A percentile compares a stretch with the other conserved stretches of the same genome.
phyloP scores from a whole-genome alignment of 495 filamentous ascomycete species.

The Chaetomium tenue region DNA sequence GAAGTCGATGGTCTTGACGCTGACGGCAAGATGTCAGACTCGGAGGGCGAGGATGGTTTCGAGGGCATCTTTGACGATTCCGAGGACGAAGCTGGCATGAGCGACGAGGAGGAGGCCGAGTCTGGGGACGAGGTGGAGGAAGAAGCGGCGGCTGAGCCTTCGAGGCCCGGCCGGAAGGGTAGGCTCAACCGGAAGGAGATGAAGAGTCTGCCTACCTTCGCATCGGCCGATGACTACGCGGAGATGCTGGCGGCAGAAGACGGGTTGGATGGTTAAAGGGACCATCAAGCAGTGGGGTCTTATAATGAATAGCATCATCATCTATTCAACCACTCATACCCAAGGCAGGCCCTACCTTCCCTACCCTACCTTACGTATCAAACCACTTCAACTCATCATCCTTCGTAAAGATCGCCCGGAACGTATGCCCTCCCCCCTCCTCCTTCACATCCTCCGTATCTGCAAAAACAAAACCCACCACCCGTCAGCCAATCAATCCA shows the following conservation, averaged over 20 bases:
- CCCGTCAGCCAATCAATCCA: no score
- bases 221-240: slow-evolving; percentile 89
- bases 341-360: background rate
- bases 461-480: background rate
- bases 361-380: slow-evolving; percentile 46
- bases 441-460: slow-evolving; percentile 38
- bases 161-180: slow-evolving; percentile 38
- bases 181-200: slow-evolving; percentile 76
- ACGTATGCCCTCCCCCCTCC: slow-evolving; percentile 44
- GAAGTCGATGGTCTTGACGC: slow-evolving; percentile 33
- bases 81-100: slow-evolving; percentile 47
- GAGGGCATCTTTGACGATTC: slow-evolving; percentile 46
- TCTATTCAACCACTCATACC: background rate
- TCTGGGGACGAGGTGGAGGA: slow-evolving; percentile 32
- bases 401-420: slow-evolving; percentile 53
- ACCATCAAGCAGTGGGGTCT: background rate
- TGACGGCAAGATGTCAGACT: slow-evolving; percentile 39
- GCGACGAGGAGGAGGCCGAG: slow-evolving; percentile 22
- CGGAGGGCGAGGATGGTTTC: slow-evolving; percentile 45
- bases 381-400: slow-evolving; percentile 57
- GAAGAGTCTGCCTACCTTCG: slow-evolving; percentile 86
- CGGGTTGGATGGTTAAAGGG: slow-evolving; percentile 37
- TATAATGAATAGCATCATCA: background rate
- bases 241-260: slow-evolving; percentile 75
- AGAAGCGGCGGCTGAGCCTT: slow-evolving; percentile 29